Conservation (phyloP, 164 flowering plant genomes). For the Nelumbo lutea region DNA sequence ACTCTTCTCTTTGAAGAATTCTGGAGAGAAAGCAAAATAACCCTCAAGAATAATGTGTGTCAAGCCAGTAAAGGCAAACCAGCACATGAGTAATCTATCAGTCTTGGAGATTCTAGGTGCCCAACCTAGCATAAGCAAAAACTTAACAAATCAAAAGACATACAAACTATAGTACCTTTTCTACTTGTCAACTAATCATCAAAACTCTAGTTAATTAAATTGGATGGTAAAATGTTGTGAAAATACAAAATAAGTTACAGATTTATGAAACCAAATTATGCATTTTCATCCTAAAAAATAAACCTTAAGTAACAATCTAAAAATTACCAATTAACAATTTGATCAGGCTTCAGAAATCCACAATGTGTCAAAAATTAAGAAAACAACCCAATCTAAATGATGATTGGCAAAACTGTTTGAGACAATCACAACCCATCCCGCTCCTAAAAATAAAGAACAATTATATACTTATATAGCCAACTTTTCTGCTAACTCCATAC, state of each 20-base stretch:
- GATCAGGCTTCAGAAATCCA: too few relatives aligned
- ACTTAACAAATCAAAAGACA: background rate
- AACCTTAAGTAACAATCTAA: too few relatives aligned
- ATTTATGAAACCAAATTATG: too few relatives aligned
- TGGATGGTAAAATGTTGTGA: background rate
- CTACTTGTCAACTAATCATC: background rate
- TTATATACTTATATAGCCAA: too few relatives aligned
- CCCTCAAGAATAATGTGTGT: slow-evolving; percentile 87
- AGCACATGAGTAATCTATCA: slow-evolving; percentile 84
- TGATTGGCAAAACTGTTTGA: too few relatives aligned
- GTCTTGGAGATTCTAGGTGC: slow-evolving; percentile 34
- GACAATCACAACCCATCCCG: too few relatives aligned
- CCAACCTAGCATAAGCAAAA: slow-evolving; percentile 32
- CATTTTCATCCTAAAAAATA: too few relatives aligned
- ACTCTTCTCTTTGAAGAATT: slow-evolving; percentile 70
- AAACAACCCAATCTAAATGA: too few relatives aligned
- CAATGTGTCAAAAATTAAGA: too few relatives aligned
- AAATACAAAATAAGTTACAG: background rate
- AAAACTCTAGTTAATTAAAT: background rate
- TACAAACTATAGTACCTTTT: background rate
- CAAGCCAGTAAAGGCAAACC: slow-evolving; percentile 96
- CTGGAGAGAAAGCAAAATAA: slow-evolving; percentile 79
- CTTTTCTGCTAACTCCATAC: too few relatives aligned
- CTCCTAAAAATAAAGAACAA: too few relatives aligned
- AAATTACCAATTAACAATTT: too few relatives aligned